Percentiles rank a stretch among this genome's conserved stretches.
Evolutionary conservation across 768 basidiomycete genomes (phyloP).

Genomic region (Rhizopogon rudus): DNA sequence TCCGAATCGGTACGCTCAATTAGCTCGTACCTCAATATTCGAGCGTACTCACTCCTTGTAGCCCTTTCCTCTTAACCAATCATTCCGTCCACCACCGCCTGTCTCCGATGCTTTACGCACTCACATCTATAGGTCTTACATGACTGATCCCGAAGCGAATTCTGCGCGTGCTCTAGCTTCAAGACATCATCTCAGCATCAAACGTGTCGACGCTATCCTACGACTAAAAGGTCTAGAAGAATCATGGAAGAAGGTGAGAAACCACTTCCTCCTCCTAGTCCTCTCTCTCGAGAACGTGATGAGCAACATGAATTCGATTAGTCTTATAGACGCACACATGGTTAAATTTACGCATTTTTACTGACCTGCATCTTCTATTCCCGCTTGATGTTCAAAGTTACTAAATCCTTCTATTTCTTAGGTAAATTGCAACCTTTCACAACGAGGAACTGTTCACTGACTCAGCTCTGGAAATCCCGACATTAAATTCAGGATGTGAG

Average conservation of each 20-base stretch:
- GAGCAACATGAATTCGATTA: constrained; percentile 80
- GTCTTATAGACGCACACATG: constrained; percentile 85
- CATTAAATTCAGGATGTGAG: constrained; percentile 35
- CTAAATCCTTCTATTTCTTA: neutral
- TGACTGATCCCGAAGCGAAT: constrained; percentile 51
- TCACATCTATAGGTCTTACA: constrained; percentile 55
- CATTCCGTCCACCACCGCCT: constrained; percentile 77
- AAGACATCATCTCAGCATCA: constrained; percentile 61
- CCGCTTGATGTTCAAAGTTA: neutral
- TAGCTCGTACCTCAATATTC: constrained; percentile 5
- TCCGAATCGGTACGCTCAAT: constrained; percentile 46
- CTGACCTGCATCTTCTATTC: constrained; percentile 12
- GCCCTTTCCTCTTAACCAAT: constrained; percentile 85
- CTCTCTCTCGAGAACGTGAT: constrained; percentile 29
- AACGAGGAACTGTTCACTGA: neutral
- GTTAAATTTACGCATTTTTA: constrained; percentile 45
- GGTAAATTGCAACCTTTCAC: neutral
- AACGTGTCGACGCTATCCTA: constrained; percentile 80
- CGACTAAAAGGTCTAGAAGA: constrained; percentile 76
- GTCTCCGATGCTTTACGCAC: constrained; percentile 58
- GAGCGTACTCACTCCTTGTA: constrained; percentile 21
- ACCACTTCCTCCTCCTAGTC: neutral
- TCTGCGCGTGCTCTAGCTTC: constrained; percentile 57
- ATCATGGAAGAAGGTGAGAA: constrained; percentile 65
- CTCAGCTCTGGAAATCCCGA: neutral